Percentiles rank a stretch among this genome's conserved stretches.
These are phyloP conservation scores for Huntiella omanensis DNA, from an alignment of 2,329 filamentous ascomycete genomes.

Conservation along the genomic window DNA sequence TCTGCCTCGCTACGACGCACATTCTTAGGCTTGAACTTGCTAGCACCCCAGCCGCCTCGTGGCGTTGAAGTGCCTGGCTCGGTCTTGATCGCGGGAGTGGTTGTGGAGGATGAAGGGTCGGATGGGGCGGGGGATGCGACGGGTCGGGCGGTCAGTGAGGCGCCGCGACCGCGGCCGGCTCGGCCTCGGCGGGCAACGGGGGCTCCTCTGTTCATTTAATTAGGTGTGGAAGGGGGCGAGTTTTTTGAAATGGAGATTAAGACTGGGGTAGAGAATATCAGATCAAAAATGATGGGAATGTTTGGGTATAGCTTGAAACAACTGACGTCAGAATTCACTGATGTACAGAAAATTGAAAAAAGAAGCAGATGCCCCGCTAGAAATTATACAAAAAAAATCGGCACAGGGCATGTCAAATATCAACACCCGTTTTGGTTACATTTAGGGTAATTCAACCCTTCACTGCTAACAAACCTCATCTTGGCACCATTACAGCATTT, in stretches of 20 bases:
- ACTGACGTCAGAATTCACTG: too few relatives aligned
- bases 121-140: neutral
- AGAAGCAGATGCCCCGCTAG: constrained; percentile 6
- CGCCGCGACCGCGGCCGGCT: constrained; percentile 7
- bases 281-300: too few relatives aligned
- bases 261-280: too few relatives aligned
- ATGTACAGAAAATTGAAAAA: neutral
- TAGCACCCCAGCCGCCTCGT: constrained; percentile 14
- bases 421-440: neutral
- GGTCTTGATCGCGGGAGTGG: constrained; percentile 5
- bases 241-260: neutral
- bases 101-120: neutral
- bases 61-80: constrained; percentile 2
- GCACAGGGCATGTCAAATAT: neutral
- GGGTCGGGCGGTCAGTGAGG: constrained; percentile 6
- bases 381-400: neutral
- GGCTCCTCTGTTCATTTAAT: constrained; percentile 5
- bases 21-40: constrained; percentile 29
- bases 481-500: neutral
- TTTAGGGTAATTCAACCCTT: neutral
- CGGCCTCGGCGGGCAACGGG: constrained; percentile 5
- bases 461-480: neutral
- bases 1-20: constrained; percentile 31
- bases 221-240: neutral
- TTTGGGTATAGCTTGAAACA: too few relatives aligned